These are phyloP conservation scores for Pinus tabuliformis DNA, from an alignment of 75 land plant genomes.

Conservation along the genomic window DNA sequence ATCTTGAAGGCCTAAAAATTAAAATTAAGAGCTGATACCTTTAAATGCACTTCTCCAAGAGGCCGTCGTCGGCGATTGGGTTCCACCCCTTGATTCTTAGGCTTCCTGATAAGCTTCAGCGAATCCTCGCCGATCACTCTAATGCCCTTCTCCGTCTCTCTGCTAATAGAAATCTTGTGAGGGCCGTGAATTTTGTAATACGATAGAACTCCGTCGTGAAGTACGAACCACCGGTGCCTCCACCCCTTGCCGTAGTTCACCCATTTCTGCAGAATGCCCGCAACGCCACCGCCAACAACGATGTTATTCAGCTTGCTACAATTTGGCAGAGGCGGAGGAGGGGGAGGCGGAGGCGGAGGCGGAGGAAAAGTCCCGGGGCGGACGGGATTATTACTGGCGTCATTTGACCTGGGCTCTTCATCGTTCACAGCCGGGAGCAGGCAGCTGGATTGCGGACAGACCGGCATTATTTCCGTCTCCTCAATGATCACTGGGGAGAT, in stretches of 20 bases:
- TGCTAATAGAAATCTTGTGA: conserved; percentile 69
- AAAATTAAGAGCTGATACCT: conserved; percentile 31
- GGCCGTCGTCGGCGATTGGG: conserved; percentile 22
- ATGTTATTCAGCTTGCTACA: conserved; percentile 8
- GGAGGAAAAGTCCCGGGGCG: conserved; percentile 49
- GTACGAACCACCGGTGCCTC: conserved; percentile 94
- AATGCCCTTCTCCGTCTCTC: conserved; percentile 47
- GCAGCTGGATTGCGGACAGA: background rate
- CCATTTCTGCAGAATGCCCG: conserved; percentile 91
- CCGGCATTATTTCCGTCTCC: conserved; percentile 6
- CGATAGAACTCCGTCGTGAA: conserved; percentile 92
- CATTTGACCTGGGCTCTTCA: background rate
- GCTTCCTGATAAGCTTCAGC: conserved; percentile 60
- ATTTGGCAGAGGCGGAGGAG: conserved; percentile 10
- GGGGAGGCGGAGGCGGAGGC: conserved; percentile 36
- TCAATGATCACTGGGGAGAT: background rate
- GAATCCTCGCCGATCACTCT: conserved; percentile 90
- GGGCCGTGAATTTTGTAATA: conserved; percentile 98
- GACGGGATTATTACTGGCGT: conserved; percentile 39
- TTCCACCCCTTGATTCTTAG: background rate
- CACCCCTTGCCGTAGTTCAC: conserved; percentile 98
- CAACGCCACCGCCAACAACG: conserved; percentile 1
- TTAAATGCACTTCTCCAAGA: conserved; percentile 70
- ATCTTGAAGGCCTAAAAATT: too few species aligned
- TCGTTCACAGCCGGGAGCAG: background rate